Evolutionary conservation across 371 early-diverging fungal genomes (phyloP).

Genomic region (Apophysomyces trapeziformis): DNA sequence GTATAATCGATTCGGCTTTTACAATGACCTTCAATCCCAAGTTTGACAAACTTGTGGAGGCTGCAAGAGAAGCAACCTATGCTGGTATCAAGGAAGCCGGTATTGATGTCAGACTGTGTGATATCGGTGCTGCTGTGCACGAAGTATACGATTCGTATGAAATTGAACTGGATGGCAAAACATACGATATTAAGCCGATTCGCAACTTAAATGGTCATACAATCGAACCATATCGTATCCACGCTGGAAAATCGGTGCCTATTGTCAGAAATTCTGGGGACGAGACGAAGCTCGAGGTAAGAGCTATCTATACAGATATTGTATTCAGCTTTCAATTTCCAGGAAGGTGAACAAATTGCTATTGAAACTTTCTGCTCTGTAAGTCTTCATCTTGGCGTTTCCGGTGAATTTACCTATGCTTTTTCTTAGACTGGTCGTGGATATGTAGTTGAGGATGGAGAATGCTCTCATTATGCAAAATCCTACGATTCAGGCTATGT

Average conservation of each 20-base stretch:
- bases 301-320: not conserved
- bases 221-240: slow-evolving; percentile 95
- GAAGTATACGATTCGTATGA: slow-evolving; percentile 99
- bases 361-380: slow-evolving; percentile 98
- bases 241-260: slow-evolving; percentile 98
- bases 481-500: slow-evolving; percentile 66
- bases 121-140: slow-evolving; percentile 98
- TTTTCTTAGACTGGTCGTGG: slow-evolving; percentile 89
- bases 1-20: slow-evolving; percentile 99
- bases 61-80: slow-evolving; percentile 98
- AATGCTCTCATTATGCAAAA: slow-evolving; percentile 96
- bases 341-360: slow-evolving; percentile 96
- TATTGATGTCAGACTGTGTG: slow-evolving; percentile 96
- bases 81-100: slow-evolving; percentile 96
- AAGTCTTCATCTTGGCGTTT: slow-evolving; percentile 15
- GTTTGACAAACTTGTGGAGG: slow-evolving; percentile 88
- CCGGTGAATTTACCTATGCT: not conserved
- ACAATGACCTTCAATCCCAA: slow-evolving; percentile 96
- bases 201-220: slow-evolving; percentile 99
- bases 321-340: not conserved
- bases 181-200: slow-evolving; percentile 94
- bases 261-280: slow-evolving; percentile 90
- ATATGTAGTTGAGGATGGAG: slow-evolving; percentile 90
- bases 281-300: slow-evolving; percentile 90
- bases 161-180: slow-evolving; percentile 94